phyloP scores from a whole-genome alignment of 2,329 filamentous ascomycete species.

The Fusarium aywerte region DNA sequence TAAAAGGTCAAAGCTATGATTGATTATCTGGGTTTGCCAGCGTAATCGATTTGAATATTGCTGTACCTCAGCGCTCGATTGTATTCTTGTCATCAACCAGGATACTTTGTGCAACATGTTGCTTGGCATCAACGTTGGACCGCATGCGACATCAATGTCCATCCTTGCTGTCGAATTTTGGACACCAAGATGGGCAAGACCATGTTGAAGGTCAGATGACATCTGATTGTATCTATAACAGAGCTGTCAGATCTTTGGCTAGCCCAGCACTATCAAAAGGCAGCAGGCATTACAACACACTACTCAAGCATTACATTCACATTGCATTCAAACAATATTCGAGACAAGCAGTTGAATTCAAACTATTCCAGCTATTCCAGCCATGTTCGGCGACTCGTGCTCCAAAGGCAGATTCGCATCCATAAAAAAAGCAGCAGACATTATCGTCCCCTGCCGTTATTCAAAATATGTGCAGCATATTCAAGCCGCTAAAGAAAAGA shows the following conservation, averaged over 20 bases:
- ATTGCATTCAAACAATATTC: not conserved
- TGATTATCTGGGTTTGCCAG: not conserved
- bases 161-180: not conserved
- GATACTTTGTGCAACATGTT: not conserved
- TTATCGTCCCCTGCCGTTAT: slow-evolving; percentile 35
- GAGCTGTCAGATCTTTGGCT: not conserved
- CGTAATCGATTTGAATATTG: not conserved
- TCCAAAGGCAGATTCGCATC: slow-evolving; percentile 26
- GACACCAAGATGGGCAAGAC: not conserved
- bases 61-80: not conserved
- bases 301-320: not conserved
- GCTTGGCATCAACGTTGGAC: not conserved
- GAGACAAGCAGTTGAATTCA: slow-evolving; percentile 39
- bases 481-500: slow-evolving; percentile 19
- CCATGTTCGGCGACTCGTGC: slow-evolving; percentile 31
- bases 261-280: not conserved
- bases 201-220: not conserved
- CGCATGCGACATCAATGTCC: too few relatives aligned
- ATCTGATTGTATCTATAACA: not conserved
- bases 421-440: slow-evolving; percentile 38
- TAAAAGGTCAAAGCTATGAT: not conserved
- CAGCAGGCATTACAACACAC: not conserved
- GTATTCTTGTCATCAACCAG: not conserved
- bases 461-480: slow-evolving; percentile 23
- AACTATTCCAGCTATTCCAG: slow-evolving; percentile 31